phyloP scores from a whole-genome alignment of 176 grass and related monocot genomes.

The Phoenix dactylifera region DNA sequence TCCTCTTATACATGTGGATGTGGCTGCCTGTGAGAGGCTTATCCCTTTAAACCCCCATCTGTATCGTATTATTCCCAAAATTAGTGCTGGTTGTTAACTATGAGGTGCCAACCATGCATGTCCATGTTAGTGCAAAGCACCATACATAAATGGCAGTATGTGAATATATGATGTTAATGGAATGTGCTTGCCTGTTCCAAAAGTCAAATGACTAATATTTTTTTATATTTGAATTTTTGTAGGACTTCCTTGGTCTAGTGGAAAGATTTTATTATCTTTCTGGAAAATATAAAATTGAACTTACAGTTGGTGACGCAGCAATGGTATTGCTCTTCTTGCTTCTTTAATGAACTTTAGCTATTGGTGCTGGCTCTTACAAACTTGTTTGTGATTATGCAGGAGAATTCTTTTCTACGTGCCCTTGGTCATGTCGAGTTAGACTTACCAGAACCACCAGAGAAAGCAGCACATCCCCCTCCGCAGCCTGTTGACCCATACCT shows the following conservation, averaged over 20 bases:
- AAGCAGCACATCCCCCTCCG: conserved; percentile 53
- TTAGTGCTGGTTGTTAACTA: too few species aligned
- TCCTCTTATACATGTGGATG: too few species aligned
- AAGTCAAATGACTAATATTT: background rate
- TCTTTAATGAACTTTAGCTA: background rate
- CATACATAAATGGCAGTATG: too few species aligned
- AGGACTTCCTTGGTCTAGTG: conserved; percentile 92
- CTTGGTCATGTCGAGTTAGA: conserved; percentile 76
- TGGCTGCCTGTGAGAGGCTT: too few species aligned
- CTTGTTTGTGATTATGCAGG: conserved; percentile 32
- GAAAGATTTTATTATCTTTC: conserved; percentile 95
- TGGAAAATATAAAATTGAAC: conserved; percentile 86
- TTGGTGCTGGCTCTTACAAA: conserved; percentile 4
- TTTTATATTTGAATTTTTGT: conserved; percentile 8
- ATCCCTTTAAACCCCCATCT: too few species aligned
- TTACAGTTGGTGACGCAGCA: conserved; percentile 77
- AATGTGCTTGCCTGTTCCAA: background rate
- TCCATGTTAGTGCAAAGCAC: too few species aligned
- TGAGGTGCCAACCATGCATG: too few species aligned
- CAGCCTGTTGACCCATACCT: conserved; percentile 66
- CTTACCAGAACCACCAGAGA: conserved; percentile 81
- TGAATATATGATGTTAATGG: background rate
- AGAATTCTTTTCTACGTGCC: conserved; percentile 70
- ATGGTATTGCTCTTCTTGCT: conserved; percentile 42
- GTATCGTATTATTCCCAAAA: too few species aligned